phyloP scores from a whole-genome alignment of 441 rosid genomes.

The Mallotus repandus region DNA sequence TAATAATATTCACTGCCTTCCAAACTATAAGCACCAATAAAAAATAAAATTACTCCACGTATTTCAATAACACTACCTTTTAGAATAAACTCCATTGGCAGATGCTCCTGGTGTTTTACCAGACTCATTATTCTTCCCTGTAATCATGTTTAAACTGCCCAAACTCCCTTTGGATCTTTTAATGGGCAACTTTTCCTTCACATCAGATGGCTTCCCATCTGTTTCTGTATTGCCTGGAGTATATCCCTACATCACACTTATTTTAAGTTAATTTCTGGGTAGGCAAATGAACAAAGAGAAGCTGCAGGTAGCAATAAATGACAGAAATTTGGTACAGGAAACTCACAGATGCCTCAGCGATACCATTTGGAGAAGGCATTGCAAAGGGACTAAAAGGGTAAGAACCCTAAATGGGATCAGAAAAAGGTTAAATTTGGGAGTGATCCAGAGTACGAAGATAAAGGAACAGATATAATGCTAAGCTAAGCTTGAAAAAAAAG shows the following conservation, averaged over 20 bases:
- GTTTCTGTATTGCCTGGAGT: conserved; percentile 60
- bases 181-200: conserved; percentile 86
- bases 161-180: conserved; percentile 98
- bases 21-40: background rate
- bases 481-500: conserved; percentile 22
- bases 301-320: conserved; percentile 14
- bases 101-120: conserved; percentile 73
- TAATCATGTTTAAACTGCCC: conserved; percentile 91
- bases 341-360: conserved; percentile 77
- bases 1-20: conserved; percentile 4
- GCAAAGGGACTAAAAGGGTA: conserved; percentile 96
- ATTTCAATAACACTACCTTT: conserved; percentile 49
- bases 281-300: conserved; percentile 5
- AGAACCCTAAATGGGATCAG: conserved; percentile 58
- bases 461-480: conserved; percentile 10
- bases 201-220: conserved; percentile 78
- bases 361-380: conserved; percentile 89
- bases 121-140: conserved; percentile 65
- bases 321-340: conserved; percentile 22
- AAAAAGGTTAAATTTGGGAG: conserved; percentile 15
- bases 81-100: conserved; percentile 81
- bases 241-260: conserved; percentile 56
- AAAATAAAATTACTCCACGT: background rate
- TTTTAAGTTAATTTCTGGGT: conserved; percentile 19
- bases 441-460: conserved; percentile 13